Conservation (phyloP, 495 filamentous ascomycete species). For the Cryomyces minteri region DNA sequence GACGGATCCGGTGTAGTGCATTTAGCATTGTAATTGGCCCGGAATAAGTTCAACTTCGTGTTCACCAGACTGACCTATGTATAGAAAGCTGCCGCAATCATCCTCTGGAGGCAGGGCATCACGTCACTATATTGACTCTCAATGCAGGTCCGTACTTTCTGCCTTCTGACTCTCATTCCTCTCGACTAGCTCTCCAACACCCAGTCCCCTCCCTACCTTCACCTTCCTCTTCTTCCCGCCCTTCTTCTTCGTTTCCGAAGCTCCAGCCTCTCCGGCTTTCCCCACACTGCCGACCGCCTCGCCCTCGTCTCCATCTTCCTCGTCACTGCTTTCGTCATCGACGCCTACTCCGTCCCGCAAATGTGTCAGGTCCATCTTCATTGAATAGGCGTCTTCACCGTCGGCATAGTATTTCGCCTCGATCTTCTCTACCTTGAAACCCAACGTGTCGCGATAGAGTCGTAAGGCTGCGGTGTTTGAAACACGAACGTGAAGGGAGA, state of each 20-base stretch:
- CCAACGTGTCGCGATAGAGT: constrained; percentile 83
- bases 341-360: constrained; percentile 29
- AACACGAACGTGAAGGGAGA: constrained; percentile 86
- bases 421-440: constrained; percentile 77
- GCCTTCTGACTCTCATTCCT: constrained; percentile 37
- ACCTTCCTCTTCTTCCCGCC: constrained; percentile 34
- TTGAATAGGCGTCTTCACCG: constrained; percentile 88
- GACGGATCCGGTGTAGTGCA: too few relatives aligned
- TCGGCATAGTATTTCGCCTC: constrained; percentile 96
- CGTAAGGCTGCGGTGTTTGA: constrained; percentile 80
- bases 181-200: constrained; percentile 76
- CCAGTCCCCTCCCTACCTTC: constrained; percentile 62
- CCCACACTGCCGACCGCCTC: constrained; percentile 18
- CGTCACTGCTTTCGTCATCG: constrained; percentile 30
- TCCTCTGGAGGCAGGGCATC: too few relatives aligned
- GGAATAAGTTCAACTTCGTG: too few relatives aligned
- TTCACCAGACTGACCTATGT: too few relatives aligned
- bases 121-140: too few relatives aligned
- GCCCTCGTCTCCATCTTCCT: constrained; percentile 17
- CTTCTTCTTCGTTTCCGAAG: constrained; percentile 18
- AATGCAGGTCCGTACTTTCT: too few relatives aligned
- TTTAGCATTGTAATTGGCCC: too few relatives aligned
- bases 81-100: too few relatives aligned
- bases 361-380: constrained; percentile 65
- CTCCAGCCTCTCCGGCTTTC: constrained; percentile 19